Conservation (phyloP, 1,139 yeast genomes). For the Geotrichum cucujoidarum region DNA sequence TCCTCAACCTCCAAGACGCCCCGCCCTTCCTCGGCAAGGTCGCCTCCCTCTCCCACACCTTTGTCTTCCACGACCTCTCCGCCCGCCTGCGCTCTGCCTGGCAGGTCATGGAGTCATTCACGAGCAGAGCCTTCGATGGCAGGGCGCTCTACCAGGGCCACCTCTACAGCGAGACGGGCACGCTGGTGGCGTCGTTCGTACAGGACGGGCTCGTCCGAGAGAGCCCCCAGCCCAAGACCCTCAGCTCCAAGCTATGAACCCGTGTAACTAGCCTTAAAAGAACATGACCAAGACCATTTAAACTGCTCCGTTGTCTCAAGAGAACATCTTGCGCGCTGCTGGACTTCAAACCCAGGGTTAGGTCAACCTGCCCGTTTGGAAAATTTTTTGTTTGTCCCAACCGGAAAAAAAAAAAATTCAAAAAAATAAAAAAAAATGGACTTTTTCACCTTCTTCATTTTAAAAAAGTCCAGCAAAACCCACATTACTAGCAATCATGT, state of each 20-base stretch:
- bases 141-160: conserved; percentile 36
- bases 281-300: too few relatives aligned
- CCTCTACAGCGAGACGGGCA: conserved; percentile 27
- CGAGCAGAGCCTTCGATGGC: conserved; percentile 31
- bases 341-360: conserved; percentile 7
- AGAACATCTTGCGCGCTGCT: too few relatives aligned
- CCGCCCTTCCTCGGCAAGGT: conserved; percentile 24
- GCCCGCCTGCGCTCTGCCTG: conserved; percentile 30
- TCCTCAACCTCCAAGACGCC: conserved; percentile 30
- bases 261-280: too few relatives aligned
- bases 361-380: too few relatives aligned
- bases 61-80: conserved; percentile 31
- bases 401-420: background rate
- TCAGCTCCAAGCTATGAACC: too few relatives aligned
- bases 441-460: background rate
- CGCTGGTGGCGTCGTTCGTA: conserved; percentile 33
- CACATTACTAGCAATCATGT: conserved; percentile 3
- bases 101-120: conserved; percentile 35
- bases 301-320: too few relatives aligned
- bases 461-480: background rate
- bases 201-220: conserved; percentile 34
- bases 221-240: background rate
- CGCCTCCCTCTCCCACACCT: conserved; percentile 36
- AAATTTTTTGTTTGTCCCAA: conserved; percentile 7
- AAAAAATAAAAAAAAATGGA: conserved; percentile 1